Percentiles rank a stretch among this genome's conserved stretches.
Conservation (phyloP, 2,329 filamentous ascomycete genomes). For the Colletotrichum sp. region DNA sequence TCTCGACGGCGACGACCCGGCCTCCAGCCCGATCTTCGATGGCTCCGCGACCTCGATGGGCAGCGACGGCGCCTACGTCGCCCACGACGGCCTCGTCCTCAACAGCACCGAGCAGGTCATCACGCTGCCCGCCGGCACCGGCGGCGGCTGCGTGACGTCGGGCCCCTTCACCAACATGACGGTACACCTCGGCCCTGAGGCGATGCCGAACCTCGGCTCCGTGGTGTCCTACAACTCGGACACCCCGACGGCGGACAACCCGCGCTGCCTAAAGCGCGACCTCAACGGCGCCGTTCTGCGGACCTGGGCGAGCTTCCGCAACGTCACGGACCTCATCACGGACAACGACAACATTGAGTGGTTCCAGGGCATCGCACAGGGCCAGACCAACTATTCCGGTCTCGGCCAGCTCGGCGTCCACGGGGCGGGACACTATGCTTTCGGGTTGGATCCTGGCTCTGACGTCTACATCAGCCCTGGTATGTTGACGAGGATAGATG, state of each 20-base stretch:
- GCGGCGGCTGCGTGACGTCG: constrained; percentile 48
- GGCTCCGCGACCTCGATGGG: constrained; percentile 41
- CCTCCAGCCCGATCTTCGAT: constrained; percentile 41
- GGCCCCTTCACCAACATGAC: constrained; percentile 43
- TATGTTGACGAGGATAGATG: background rate
- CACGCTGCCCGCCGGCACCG: constrained; percentile 47
- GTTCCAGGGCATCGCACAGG: constrained; percentile 41
- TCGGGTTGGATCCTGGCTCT: constrained; percentile 49
- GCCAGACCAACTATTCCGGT: constrained; percentile 29
- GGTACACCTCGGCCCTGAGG: constrained; percentile 40
- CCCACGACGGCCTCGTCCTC: constrained; percentile 24
- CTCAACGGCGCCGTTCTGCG: constrained; percentile 26
- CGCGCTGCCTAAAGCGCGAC: constrained; percentile 46
- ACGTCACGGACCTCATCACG: constrained; percentile 35
- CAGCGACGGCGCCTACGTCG: constrained; percentile 38
- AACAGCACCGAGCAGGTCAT: constrained; percentile 16
- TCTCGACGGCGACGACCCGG: constrained; percentile 26
- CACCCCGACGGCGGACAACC: constrained; percentile 40
- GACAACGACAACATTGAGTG: background rate
- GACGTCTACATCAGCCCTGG: constrained; percentile 49
- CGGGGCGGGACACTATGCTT: constrained; percentile 43
- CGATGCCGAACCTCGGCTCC: constrained; percentile 7
- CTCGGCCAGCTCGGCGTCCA: constrained; percentile 40
- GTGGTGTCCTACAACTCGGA: constrained; percentile 16
- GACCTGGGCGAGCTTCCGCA: constrained; percentile 25